Base-by-base conservation (phyloP, 768 basidiomycete genomes). In the Boletus fagicola region DNA sequence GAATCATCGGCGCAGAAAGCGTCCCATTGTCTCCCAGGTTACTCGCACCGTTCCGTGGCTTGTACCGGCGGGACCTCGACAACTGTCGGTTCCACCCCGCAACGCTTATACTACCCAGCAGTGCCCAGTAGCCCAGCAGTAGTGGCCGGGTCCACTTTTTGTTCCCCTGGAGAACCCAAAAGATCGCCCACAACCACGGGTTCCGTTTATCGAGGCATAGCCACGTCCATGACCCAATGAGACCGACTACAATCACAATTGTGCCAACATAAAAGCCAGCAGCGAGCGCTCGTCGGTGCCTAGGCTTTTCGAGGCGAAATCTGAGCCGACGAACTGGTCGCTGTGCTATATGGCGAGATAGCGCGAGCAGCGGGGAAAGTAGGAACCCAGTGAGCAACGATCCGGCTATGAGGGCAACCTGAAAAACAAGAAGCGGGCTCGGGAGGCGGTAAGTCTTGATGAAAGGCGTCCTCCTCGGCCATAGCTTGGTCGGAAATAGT, bases 71-170 rank as follows among this genome's bases (percentile, higher is more conserved):
- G 1, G 88, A 84, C 57, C 94, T 79, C 6, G 86, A 87, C 48
- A 98, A 74, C 71, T 97, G 95, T 49, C 94, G 80, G 70, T 86
- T 94, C 97, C 97, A 98, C 0, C 92, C 95, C 9, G 89, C 94
- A 24, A 98, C 91, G 56, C 93, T 95, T 55, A 96, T 78, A 60
- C 79, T 81, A 7, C 88, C 90, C 30, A 96, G 72, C 5, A 82
- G 73, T 8, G 78, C 88, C 97, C 97, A 99, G 69, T 97, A 98
- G 5, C 76, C 80, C 49, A 97, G 74, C 44, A 99, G 76, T 9
- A 81, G 83, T 2, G 86, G 83, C 15, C 97, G 79, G 18, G 84
- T 88, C 92, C 93, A 94, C 63, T 83, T 79, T 55, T 80, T 83
- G 64, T 77, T 77, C 5, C 93, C 93, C 61, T 90, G 84, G 4